Conservation (phyloP, 75 land plant genomes). For the Adiantum capillusveneris region DNA sequence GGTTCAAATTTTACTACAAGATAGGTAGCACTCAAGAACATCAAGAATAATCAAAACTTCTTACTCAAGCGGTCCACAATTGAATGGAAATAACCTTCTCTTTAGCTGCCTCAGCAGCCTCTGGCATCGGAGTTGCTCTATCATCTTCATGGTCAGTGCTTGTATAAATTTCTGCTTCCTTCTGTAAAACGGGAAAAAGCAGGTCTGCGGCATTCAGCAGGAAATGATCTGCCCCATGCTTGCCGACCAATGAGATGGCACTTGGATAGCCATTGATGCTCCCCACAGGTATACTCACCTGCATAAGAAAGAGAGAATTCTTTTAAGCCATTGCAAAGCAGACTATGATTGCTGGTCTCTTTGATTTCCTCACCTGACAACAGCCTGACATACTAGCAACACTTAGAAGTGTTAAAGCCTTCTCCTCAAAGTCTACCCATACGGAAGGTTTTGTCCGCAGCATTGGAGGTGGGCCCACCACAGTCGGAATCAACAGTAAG, state of each 20-base stretch:
- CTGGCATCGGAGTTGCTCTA: constrained; percentile 20
- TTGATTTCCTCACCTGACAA: constrained; percentile 98
- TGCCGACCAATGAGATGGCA: constrained; percentile 79
- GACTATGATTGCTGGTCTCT: too few species aligned
- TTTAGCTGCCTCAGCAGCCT: constrained; percentile 67
- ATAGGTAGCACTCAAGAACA: too few species aligned
- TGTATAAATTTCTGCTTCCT: constrained; percentile 30
- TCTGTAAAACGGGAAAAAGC: constrained; percentile 46
- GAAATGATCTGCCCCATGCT: constrained; percentile 76
- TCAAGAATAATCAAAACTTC: too few species aligned
- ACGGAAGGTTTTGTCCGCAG: constrained; percentile 43
- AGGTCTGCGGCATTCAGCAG: constrained; percentile 45
- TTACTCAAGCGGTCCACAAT: too few species aligned
- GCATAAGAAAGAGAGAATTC: too few species aligned
- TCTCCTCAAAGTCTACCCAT: constrained; percentile 46
- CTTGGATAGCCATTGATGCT: constrained; percentile 53
- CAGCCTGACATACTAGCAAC: constrained; percentile 90
- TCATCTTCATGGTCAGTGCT: constrained; percentile 24
- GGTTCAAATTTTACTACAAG: too few species aligned
- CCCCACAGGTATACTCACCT: constrained; percentile 80
- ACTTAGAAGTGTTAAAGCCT: constrained; percentile 37
- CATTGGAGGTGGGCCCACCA: constrained; percentile 64
- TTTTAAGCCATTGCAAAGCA: too few species aligned
- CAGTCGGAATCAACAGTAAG: constrained; percentile 71
- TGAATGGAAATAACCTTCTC: too few species aligned